Base-by-base conservation (phyloP, 2,329 filamentous ascomycete species). In the Penicillium decumbens region DNA sequence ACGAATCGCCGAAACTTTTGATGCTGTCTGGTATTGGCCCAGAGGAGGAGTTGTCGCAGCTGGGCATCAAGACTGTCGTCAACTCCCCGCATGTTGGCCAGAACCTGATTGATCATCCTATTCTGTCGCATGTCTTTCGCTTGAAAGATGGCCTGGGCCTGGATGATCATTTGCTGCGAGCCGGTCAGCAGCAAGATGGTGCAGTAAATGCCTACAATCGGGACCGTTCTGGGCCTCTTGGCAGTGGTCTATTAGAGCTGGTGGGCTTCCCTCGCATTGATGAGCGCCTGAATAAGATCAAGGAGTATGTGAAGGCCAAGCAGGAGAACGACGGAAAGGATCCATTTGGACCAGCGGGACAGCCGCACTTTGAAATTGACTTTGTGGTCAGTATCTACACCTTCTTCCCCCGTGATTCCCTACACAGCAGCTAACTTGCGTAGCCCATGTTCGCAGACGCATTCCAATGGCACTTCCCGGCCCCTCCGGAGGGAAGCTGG, bases 291-390 rank as follows among this genome's bases (percentile, higher is more conserved):
- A 70, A 76, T 45, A 73, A 71, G 37, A 70, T 71, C 46, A 63
- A 67, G 1, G 71, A 73, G 39, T 84, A 82, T 55, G 59, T 62
- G 4, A 66, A 65, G 18, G 66, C 62, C 41, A 73, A 73, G 50
- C 61, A 60, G 5, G 55, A 58, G 5, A 75, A 76, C 49, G 68
- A 66, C 10, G 66, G 65, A 9, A 47, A 64, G 0, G 79, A 82
- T 45, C 79, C 79, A 3, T 82, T 81, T 54, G 73, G 73, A 1
- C 79, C 79, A 0, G 70, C 64, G 12, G 79, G 78, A 2, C 79
- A 82, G 61, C 80, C 80, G 30, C 80, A 82, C 54, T 82, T 82
- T 52, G 79, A 82, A 65, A 70, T 82, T 42, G 80, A 83, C 65
- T 83, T 84, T 57, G 77, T 84, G n/a, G 51, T 50, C 24, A 37